phyloP scores from a whole-genome alignment of 2,329 filamentous ascomycete genomes.

The Botryotinia narcissicola region DNA sequence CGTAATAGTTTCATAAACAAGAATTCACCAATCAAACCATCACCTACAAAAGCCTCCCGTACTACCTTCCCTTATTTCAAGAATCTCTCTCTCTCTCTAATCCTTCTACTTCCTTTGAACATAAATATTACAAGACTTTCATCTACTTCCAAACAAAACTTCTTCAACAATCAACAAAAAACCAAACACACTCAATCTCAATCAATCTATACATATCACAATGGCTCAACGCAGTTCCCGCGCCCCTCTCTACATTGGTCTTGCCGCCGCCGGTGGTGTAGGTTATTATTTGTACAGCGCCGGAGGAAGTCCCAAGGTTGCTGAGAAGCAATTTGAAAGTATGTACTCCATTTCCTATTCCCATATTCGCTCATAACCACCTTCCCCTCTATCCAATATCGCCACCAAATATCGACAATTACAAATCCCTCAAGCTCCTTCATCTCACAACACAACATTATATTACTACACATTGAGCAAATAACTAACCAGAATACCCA shows the following conservation, averaged over 20 bases:
- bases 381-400: background rate
- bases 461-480: too few relatives aligned
- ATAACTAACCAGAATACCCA: conserved; percentile 15
- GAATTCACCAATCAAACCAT: conserved; percentile 4
- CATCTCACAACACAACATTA: too few relatives aligned
- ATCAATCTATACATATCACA: conserved; percentile 21
- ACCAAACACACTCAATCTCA: background rate
- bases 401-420: background rate
- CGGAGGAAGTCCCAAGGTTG: conserved; percentile 75
- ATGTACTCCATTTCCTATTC: conserved; percentile 39
- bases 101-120: background rate
- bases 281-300: conserved; percentile 92
- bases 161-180: background rate
- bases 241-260: conserved; percentile 50
- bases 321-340: conserved; percentile 88
- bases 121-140: background rate
- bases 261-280: conserved; percentile 62
- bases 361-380: background rate
- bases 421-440: background rate
- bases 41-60: background rate
- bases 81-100: background rate
- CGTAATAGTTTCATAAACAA: conserved; percentile 1
- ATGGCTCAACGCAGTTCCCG: conserved; percentile 41
- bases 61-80: background rate
- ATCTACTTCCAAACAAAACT: background rate